Base-by-base conservation (phyloP, 352 stramenopile genomes). In the Pythium pyrilobum region DNA sequence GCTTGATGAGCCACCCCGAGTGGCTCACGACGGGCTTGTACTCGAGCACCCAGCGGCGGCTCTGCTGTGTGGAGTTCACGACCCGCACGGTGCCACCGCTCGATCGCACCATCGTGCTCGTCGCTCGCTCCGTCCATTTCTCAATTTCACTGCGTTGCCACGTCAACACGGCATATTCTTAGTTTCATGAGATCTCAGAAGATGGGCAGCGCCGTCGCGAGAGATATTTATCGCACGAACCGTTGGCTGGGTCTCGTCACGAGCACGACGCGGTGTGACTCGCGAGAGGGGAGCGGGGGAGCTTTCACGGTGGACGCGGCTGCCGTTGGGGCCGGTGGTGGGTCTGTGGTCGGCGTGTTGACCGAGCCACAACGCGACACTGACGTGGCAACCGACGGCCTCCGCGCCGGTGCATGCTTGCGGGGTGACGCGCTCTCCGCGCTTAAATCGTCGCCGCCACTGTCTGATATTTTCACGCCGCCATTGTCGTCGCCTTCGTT, bases 1-100 rank as follows among this genome's bases (percentile, higher is more conserved):
- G 80, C 43, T 95, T 95, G 57, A 95, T 91, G 36, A 95, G 77
- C 84, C 84, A 95, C 10, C 84, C 84, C 24, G 84, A 95, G 54
- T 92, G 81, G 2, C 73, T 66, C 9, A 95, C 80, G 5, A 89
- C 68, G 1, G 83, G 83, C 42, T 92, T 92, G 71, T 92, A 92
- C 56, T 90, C 77, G 12, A 87, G 74, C 43, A 89, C 69, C 72
- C 77, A 89, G 25, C 73, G 73, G 31, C 59, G 67, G 61, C 80
- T 87, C 36, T 89, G 77, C 39, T 74, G 72, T 33, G 67, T 81
- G 5, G 76, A 77, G 5, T 69, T 66, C 12, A 67, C 67, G 5
- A 76, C 48, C 13, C 73, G 77, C 27, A 77, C 40, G 24, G 53
- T 80, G 15, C 64, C 79, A 15, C 62, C 72, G 8, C 53, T 71